phyloP scores from a whole-genome alignment of 768 basidiomycete species.

The Bullera alba region DNA sequence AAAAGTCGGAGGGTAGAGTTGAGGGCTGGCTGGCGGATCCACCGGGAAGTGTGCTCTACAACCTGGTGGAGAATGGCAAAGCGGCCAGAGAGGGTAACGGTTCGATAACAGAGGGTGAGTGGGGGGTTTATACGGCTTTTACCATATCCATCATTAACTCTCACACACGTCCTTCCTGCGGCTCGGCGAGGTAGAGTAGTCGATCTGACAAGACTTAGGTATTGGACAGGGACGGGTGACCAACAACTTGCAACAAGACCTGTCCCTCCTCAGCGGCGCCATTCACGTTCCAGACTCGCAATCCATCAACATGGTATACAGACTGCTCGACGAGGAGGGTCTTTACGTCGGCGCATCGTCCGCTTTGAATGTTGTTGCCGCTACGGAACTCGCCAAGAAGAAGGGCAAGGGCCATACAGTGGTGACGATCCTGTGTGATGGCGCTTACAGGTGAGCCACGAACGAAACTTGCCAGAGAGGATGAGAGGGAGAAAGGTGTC shows the following conservation, averaged over 20 bases:
- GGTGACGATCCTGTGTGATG: conserved; percentile 86
- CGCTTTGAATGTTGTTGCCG: conserved; percentile 90
- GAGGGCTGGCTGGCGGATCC: conserved; percentile 96
- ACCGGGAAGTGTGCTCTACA: conserved; percentile 83
- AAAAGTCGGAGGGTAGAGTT: conserved; percentile 67
- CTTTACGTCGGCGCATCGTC: conserved; percentile 90
- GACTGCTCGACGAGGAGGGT: conserved; percentile 83
- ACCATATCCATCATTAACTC: conserved; percentile 3
- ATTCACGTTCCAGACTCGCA: conserved; percentile 80
- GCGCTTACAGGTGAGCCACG: conserved; percentile 69
- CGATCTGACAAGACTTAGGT: too few relatives aligned
- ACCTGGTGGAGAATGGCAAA: conserved; percentile 67
- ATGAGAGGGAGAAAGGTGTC: too few relatives aligned
- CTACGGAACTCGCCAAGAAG: conserved; percentile 74
- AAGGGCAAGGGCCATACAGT: conserved; percentile 76
- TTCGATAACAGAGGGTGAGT: conserved; percentile 47
- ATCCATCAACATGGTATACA: conserved; percentile 87
- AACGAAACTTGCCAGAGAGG: background rate
- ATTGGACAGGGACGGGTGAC: conserved; percentile 97
- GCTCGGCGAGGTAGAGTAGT: too few relatives aligned
- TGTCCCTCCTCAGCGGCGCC: conserved; percentile 71
- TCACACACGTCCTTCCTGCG: too few relatives aligned
- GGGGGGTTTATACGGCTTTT: conserved; percentile 53
- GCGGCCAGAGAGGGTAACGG: conserved; percentile 46
- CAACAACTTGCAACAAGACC: conserved; percentile 75